Percentiles rank a stretch among this genome's conserved stretches.
These are phyloP conservation scores for Pseudogymnoascus sp. DNA, from an alignment of 2,329 filamentous ascomycete species.

Conservation along the genomic window DNA sequence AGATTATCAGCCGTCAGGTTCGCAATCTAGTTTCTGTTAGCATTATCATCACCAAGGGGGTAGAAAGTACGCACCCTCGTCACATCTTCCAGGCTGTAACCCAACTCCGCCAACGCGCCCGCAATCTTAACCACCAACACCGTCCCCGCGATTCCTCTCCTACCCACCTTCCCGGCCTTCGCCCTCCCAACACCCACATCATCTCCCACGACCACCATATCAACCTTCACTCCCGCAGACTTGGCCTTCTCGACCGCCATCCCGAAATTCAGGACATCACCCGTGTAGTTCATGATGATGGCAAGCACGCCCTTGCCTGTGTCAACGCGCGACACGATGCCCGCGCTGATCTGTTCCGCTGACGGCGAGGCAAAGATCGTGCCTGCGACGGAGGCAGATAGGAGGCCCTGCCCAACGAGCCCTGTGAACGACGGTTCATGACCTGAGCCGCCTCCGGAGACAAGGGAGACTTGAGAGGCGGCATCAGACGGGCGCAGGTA, in stretches of 20 bases:
- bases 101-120: conserved; percentile 70
- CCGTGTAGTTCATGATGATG: conserved; percentile 94
- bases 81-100: conserved; percentile 60
- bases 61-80: conserved; percentile 40
- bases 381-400: conserved; percentile 75
- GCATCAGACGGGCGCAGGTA: conserved; percentile 56
- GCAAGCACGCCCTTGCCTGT: conserved; percentile 68
- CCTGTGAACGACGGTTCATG: conserved; percentile 84
- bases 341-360: conserved; percentile 72
- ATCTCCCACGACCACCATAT: conserved; percentile 88
- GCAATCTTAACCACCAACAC: conserved; percentile 87
- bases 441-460: conserved; percentile 82
- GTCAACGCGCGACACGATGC: conserved; percentile 65
- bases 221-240: conserved; percentile 65
- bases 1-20: conserved; percentile 65
- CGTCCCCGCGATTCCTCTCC: conserved; percentile 84
- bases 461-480: conserved; percentile 62
- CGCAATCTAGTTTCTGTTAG: conserved; percentile 33
- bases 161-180: conserved; percentile 82
- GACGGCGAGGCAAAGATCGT: conserved; percentile 79
- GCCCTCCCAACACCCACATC: conserved; percentile 80
- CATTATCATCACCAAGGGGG: too few relatives aligned
- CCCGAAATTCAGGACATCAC: conserved; percentile 84
- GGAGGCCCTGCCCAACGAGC: conserved; percentile 74
- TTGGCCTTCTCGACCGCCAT: conserved; percentile 89